These are phyloP conservation scores for Lactarius tabidus DNA, from an alignment of 768 basidiomycete genomes.

Conservation along the genomic window DNA sequence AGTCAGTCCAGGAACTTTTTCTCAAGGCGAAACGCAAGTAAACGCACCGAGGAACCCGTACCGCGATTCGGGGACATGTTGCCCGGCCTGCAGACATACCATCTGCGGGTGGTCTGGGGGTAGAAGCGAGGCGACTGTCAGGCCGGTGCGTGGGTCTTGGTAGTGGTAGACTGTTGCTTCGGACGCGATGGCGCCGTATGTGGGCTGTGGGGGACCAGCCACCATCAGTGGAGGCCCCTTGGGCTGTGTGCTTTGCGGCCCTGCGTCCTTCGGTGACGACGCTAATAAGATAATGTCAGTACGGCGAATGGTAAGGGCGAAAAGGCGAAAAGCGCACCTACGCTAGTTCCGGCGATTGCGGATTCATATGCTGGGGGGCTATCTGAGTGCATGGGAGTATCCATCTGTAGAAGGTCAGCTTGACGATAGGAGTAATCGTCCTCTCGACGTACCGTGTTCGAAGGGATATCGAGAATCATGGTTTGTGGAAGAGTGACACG, in stretches of 20 bases:
- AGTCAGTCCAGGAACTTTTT: neutral
- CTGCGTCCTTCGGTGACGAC: neutral
- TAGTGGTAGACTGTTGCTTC: constrained; percentile 30
- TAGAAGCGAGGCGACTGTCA: constrained; percentile 47
- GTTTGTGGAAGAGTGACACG: neutral
- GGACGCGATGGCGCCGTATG: constrained; percentile 12
- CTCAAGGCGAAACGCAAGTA: neutral
- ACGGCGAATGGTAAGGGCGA: neutral
- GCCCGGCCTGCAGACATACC: constrained; percentile 75
- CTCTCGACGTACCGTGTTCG: neutral
- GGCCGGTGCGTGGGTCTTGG: constrained; percentile 35
- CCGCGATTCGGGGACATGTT: constrained; percentile 57
- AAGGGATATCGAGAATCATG: constrained; percentile 14
- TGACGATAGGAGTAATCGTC: neutral
- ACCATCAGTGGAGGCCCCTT: neutral
- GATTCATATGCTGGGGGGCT: constrained; percentile 20
- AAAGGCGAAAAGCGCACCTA: neutral
- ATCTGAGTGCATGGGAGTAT: neutral
- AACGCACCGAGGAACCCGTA: constrained; percentile 68
- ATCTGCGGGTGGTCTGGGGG: constrained; percentile 81
- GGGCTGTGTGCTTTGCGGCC: constrained; percentile 1
- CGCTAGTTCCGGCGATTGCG: neutral
- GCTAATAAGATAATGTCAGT: neutral
- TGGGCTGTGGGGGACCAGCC: neutral
- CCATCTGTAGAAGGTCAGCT: constrained; percentile 6